phyloP scores from a whole-genome alignment of 495 filamentous ascomycete species.

The Glutinoglossum americanum region DNA sequence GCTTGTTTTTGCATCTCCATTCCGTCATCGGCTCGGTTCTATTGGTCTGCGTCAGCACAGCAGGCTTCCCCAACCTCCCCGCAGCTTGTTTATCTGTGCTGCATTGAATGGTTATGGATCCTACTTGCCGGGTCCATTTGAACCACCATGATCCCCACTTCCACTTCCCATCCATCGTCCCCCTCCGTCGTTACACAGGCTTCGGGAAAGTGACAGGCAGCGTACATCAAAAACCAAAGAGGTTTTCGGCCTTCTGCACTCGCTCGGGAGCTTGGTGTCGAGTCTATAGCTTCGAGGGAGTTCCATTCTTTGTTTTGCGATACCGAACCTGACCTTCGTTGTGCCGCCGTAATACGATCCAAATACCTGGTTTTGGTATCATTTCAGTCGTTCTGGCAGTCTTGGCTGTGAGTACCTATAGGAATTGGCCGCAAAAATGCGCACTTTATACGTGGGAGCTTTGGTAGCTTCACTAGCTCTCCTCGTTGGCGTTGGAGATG shows the following conservation, averaged over 20 bases:
- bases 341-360: neutral
- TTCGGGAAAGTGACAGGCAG: neutral
- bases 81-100: too few relatives aligned
- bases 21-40: too few relatives aligned
- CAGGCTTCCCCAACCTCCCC: too few relatives aligned
- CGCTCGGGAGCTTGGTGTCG: neutral
- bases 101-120: neutral
- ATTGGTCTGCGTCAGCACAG: too few relatives aligned
- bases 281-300: neutral
- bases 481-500: neutral
- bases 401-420: neutral
- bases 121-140: neutral
- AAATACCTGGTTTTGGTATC: neutral
- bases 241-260: neutral
- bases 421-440: neutral
- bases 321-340: neutral
- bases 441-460: neutral
- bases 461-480: neutral
- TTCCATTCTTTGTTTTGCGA: neutral
- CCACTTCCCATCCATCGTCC: neutral
- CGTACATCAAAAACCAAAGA: neutral
- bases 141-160: neutral
- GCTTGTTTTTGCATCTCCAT: too few relatives aligned
- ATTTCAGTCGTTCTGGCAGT: neutral
- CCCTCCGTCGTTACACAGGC: neutral